A percentile compares a stretch with the other conserved stretches of the same genome.
Conservation (phyloP, 306 rosid species). For the Malus sieversii region DNA sequence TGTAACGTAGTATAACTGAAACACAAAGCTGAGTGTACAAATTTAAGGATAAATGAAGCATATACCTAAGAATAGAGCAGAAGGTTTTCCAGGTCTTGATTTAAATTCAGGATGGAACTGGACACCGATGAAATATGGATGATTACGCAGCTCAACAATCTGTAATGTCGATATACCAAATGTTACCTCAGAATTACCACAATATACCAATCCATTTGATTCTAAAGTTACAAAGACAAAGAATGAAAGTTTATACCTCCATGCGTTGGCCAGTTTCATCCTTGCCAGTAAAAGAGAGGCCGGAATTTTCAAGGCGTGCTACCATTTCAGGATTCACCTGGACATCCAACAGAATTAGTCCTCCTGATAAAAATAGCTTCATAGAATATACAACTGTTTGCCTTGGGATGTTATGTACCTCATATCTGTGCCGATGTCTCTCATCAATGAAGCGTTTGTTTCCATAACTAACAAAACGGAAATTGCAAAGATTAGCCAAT, state of each 20-base stretch:
- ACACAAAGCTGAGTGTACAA: neutral
- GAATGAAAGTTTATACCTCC: constrained; percentile 32
- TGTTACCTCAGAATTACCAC: neutral
- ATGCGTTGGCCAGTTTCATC: constrained; percentile 40
- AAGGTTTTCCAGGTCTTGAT: constrained; percentile 85
- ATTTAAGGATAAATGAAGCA: neutral
- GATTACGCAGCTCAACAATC: constrained; percentile 79
- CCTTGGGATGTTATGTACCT: constrained; percentile 20
- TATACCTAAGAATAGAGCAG: constrained; percentile 74
- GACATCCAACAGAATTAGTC: neutral
- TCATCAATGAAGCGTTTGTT: constrained; percentile 32
- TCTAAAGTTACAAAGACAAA: neutral
- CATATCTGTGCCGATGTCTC: constrained; percentile 51
- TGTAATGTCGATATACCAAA: constrained; percentile 20
- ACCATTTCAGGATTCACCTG: constrained; percentile 52
- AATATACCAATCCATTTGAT: neutral
- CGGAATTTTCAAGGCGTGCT: constrained; percentile 33
- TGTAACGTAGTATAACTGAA: neutral
- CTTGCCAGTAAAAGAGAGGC: constrained; percentile 36
- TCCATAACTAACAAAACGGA: constrained; percentile 30
- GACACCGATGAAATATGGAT: constrained; percentile 83
- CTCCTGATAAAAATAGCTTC: neutral
- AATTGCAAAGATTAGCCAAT: constrained; percentile 10
- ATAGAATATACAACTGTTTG: neutral
- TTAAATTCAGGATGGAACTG: constrained; percentile 94